Evolutionary conservation across 257 asterid species (phyloP), one percentile per base, ranked within the genome.

Genomic region (Salvia miltiorrhiza): DNA sequence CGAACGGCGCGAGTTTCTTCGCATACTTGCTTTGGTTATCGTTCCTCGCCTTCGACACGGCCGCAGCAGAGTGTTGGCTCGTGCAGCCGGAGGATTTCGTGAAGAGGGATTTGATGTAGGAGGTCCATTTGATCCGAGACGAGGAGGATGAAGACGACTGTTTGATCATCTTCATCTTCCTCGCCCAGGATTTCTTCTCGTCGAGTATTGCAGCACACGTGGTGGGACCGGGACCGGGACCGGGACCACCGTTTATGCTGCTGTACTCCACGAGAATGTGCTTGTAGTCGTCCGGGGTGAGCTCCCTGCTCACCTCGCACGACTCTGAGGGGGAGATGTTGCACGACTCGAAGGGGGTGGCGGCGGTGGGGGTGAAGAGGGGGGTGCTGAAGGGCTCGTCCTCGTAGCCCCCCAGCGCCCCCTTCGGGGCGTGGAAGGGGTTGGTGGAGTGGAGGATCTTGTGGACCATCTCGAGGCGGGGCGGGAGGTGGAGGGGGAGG

Each of bases 401-500:
- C 0, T 52, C 63, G 57, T 28, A 48, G 11, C 20, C 41, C 2
- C 37, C 11, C 4, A 21, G n/a, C n/a, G n/a, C 32, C 9, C 54
- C 7, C 59, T 48, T 16, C 26, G 67, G 47, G 70, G 50, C 0
- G 52, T 73, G 61, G 62, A 71, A 73, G 9, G 84, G 17, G 57
- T 20, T 44, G 76, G 78, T 30, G 23, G 78, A 77, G 12, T 80
- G 79, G 3, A 87, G 83, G n/a, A 87, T 85, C 63, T 85, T 89
- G 60, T 87, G 90, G 19, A 87, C 88, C 93, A 91, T 86, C 71
- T 90, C 84, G 70, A 87, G 78, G 32, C 97, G 86, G 9, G 95
- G 93, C 1, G 92, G 97, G 78, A 87, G 93, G 71, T 87, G 98
- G 69, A 92, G 98, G 16, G 98, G 98, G 52, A 92, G 98, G 77